These are phyloP conservation scores for Kernera saxatilis DNA, from an alignment of 345 rosid species.

Conservation along the genomic window DNA sequence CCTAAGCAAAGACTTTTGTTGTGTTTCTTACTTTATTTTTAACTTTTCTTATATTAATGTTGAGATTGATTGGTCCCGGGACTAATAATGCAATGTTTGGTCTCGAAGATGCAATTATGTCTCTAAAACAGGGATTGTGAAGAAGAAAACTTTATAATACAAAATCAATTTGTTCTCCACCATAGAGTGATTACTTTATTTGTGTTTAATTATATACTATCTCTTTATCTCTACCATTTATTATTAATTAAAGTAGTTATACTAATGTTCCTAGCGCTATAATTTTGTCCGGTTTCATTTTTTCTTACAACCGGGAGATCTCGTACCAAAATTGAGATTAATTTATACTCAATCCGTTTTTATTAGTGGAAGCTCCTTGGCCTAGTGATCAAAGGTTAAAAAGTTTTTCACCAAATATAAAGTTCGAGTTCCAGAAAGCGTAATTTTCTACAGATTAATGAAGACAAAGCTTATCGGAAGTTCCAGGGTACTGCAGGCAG, in stretches of 20 bases:
- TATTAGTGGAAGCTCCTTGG: too few relatives aligned
- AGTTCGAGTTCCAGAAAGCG: too few relatives aligned
- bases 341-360: too few relatives aligned
- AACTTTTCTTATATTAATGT: neutral
- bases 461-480: too few relatives aligned
- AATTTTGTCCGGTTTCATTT: neutral
- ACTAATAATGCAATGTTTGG: neutral
- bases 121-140: slow-evolving; percentile 2
- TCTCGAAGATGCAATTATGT: slow-evolving; percentile 7
- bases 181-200: neutral
- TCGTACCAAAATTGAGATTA: neutral
- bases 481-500: too few relatives aligned
- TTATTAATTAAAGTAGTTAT: neutral
- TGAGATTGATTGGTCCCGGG: neutral
- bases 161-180: neutral
- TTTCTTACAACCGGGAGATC: neutral
- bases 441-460: too few relatives aligned
- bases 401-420: too few relatives aligned
- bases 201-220: neutral
- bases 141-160: neutral
- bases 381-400: too few relatives aligned
- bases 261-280: neutral
- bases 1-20: slow-evolving; percentile 24
- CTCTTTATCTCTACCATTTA: neutral
- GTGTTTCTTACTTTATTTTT: neutral